Base-by-base conservation (phyloP, 2,329 filamentous ascomycete species). In the Epichloe gansuensis region DNA sequence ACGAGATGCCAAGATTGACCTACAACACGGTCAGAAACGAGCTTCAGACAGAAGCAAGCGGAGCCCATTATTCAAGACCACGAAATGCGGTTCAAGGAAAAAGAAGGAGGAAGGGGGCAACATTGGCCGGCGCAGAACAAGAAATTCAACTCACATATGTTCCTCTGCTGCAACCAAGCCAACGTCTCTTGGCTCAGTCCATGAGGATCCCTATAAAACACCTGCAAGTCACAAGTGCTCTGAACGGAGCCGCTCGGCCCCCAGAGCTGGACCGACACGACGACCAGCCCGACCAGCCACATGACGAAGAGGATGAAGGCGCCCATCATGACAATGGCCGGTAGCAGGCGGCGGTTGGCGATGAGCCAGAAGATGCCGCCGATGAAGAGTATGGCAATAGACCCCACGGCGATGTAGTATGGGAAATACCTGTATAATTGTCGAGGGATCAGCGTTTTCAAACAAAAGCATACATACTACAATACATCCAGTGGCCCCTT, bases 371-470 rank as follows among this genome's bases (percentile, higher is more conserved):
- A 74, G 5, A 86, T 75, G 2, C 82, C 66, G 54, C 80, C 63
- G 54, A 91, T 81, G 69, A 86, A 91, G 55, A 78, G 59, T 15
- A 89, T 77, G 2, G 77, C 77, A 25, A 90, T 76, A 21, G 72
- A 62, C 28, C 69, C 68, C 52, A 81, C 75, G 21, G 78, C 80
- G 52, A 86, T 77, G 65, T 75, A 81, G 72, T 85, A 86, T 8
- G 81, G 72, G 57, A 86, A 84, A 66, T 85, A 85, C 81, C 81
- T 84, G 59, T 13, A 13, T 4, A 25, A 5, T 31, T 31, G 3
- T 31, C 28, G 28, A 9, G 28, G 28, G 1, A 9, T 31, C 28
- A 31, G 28, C 28, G 17, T 17, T 17, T 17, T 17, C 17, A 31
- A 4, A 31, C 28, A 31, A 31, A 31, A 9, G 1, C 2, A 31